Base-by-base conservation (phyloP, 805 yeast species). In the Wickerhamomyces kurtzmanii region DNA sequence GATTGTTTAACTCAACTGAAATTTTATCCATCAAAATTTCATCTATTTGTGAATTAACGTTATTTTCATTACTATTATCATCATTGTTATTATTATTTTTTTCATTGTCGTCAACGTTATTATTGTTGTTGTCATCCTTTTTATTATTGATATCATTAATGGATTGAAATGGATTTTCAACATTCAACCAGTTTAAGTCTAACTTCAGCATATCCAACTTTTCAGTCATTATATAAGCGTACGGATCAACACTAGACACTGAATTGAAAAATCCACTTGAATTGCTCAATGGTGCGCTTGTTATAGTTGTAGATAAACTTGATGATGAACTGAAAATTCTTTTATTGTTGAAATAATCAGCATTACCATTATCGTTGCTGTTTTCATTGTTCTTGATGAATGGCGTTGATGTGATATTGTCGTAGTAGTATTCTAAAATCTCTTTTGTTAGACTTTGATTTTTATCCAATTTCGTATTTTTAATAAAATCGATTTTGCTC, bases 401-500 rank as follows among this genome's bases (percentile, higher is more conserved):
- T 13, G 77, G 79, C 5, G 71, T 51, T 29, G 63, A 63, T 0
- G 76, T 71, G 26, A 78, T 69, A 45, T 81, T 81, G 40, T 79
- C 87, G 42, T 64, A 81, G 36, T 68, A 68, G 43, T 78, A 80
- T 27, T 64, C 68, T 25, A 68, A 38, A 5, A 68, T 49, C 31
- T 68, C 71, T 26, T 52, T 56, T 1, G 68, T 32, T 6, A 43
- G 21, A 43, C 27, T 49, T 15, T 32, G 39, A 37, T 36, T 47
- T 36, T 20, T 55, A 34, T 57, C 61, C 20, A 48, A 47, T 22
- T 52, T 49, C 4, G 64, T 49, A 26, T 69, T 70, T 23, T 62
- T 61, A 11, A 75, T 59, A 42, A 73, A 81, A 36, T 79, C 86
- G 4, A 57, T 49, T 40, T 67, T 74, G 8, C 73, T 52, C 82